phyloP scores from a whole-genome alignment of 2,329 filamentous ascomycete species.

The Leptographium procerum region DNA sequence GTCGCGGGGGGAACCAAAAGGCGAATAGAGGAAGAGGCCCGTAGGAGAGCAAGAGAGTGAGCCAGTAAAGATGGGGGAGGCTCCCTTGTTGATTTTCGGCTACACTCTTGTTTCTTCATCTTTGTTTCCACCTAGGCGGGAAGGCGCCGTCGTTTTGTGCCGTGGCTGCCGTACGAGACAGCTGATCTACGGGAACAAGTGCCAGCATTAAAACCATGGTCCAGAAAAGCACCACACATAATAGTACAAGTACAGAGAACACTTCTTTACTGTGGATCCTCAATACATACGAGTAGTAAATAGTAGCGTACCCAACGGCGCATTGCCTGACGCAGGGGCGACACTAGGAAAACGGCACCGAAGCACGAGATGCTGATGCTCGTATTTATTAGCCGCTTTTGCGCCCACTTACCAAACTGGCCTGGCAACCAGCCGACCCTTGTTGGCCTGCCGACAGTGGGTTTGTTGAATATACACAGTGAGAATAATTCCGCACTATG shows the following conservation, averaged over 20 bases:
- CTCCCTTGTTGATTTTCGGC: too few relatives aligned
- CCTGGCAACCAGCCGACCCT: not conserved
- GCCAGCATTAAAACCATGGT: too few relatives aligned
- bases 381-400: too few relatives aligned
- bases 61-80: too few relatives aligned
- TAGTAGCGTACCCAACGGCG: not conserved
- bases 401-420: not conserved
- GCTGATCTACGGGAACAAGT: too few relatives aligned
- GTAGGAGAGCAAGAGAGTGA: not conserved
- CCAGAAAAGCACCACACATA: too few relatives aligned
- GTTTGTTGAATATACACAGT: not conserved
- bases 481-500: not conserved
- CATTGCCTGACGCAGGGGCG: not conserved
- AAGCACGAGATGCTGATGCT: too few relatives aligned
- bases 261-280: not conserved
- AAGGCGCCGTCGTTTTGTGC: not conserved
- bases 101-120: too few relatives aligned
- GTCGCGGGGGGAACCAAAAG: not conserved
- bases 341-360: not conserved
- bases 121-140: too few relatives aligned
- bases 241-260: too few relatives aligned
- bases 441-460: slow-evolving; percentile 1
- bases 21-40: not conserved
- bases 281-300: not conserved
- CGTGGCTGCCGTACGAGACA: not conserved